Evolutionary conservation across 345 rosid genomes (phyloP).

Genomic region (Linum tenue): DNA sequence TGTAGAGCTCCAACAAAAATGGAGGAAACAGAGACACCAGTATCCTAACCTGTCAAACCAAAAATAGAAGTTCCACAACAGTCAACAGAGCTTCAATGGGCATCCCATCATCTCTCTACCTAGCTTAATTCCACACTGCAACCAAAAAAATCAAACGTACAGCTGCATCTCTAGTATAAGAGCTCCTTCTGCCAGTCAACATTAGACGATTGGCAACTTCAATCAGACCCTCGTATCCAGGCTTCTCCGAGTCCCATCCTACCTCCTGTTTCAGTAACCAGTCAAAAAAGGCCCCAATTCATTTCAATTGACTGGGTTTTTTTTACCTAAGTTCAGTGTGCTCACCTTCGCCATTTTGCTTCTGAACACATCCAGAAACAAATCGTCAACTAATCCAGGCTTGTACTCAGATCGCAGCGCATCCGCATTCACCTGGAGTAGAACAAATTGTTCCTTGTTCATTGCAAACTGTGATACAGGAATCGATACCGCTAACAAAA

Average conservation of each 20-base stretch:
- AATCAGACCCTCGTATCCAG: slow-evolving; percentile 74
- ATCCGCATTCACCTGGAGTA: slow-evolving; percentile 27
- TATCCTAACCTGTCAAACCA: slow-evolving; percentile 49
- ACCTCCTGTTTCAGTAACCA: slow-evolving; percentile 47
- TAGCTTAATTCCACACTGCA: background rate
- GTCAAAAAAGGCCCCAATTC: background rate
- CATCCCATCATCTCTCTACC: background rate
- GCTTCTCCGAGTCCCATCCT: slow-evolving; percentile 86
- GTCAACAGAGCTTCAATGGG: background rate
- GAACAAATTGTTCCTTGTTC: too few species aligned
- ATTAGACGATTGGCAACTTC: slow-evolving; percentile 60
- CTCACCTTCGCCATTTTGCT: slow-evolving; percentile 63
- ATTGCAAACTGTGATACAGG: background rate
- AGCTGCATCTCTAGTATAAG: slow-evolving; percentile 58
- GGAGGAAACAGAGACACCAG: slow-evolving; percentile 72
- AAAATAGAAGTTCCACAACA: background rate
- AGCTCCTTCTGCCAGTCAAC: slow-evolving; percentile 45
- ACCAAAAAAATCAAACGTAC: slow-evolving; percentile 18
- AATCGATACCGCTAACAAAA: background rate
- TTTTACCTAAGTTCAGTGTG: slow-evolving; percentile 5
- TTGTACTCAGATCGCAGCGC: slow-evolving; percentile 33
- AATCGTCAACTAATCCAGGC: slow-evolving; percentile 41
- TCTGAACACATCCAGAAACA: slow-evolving; percentile 57
- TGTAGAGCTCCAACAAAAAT: slow-evolving; percentile 51
- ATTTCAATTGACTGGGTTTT: background rate